Conservation (phyloP, 805 yeast species). For the Candida broadrunensis region DNA sequence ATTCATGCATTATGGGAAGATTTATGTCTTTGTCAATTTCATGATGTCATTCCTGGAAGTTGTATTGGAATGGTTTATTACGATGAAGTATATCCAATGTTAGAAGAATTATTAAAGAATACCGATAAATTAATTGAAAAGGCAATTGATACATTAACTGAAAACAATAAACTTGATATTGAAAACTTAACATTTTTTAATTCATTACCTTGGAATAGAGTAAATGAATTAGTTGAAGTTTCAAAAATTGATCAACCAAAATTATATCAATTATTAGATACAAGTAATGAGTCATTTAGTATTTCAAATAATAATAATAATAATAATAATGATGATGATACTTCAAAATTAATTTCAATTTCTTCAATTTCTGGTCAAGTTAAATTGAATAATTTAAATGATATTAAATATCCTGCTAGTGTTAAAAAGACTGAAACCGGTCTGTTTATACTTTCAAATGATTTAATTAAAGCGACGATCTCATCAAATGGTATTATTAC, state of each 20-base stretch:
- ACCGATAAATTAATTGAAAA: slow-evolving; percentile 51
- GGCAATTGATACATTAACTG: slow-evolving; percentile 46
- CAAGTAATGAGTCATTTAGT: slow-evolving; percentile 4
- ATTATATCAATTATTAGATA: slow-evolving; percentile 12
- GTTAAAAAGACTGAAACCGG: slow-evolving; percentile 39
- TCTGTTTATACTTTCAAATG: slow-evolving; percentile 55
- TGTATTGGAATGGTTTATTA: slow-evolving; percentile 89
- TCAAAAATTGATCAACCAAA: slow-evolving; percentile 15
- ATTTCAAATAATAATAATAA: slow-evolving; percentile 1
- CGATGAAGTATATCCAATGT: slow-evolving; percentile 78
- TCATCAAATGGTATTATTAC: slow-evolving; percentile 51
- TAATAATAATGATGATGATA: slow-evolving; percentile 8
- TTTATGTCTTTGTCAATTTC: slow-evolving; percentile 88
- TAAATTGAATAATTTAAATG: slow-evolving; percentile 11
- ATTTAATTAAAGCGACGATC: slow-evolving; percentile 55
- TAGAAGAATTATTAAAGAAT: slow-evolving; percentile 51
- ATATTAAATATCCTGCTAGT: slow-evolving; percentile 46
- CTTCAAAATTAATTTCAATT: slow-evolving; percentile 17
- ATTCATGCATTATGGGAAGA: slow-evolving; percentile 82
- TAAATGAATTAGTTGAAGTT: slow-evolving; percentile 39
- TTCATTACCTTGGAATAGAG: slow-evolving; percentile 65
- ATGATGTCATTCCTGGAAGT: slow-evolving; percentile 97
- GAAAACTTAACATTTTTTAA: slow-evolving; percentile 30
- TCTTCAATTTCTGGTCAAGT: slow-evolving; percentile 15
- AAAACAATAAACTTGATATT: slow-evolving; percentile 2